Percentiles rank a stretch among this genome's conserved stretches.
These are phyloP conservation scores for Apiotrichum montevideense DNA, from an alignment of 1,284 basidiomycete genomes.

Conservation along the genomic window DNA sequence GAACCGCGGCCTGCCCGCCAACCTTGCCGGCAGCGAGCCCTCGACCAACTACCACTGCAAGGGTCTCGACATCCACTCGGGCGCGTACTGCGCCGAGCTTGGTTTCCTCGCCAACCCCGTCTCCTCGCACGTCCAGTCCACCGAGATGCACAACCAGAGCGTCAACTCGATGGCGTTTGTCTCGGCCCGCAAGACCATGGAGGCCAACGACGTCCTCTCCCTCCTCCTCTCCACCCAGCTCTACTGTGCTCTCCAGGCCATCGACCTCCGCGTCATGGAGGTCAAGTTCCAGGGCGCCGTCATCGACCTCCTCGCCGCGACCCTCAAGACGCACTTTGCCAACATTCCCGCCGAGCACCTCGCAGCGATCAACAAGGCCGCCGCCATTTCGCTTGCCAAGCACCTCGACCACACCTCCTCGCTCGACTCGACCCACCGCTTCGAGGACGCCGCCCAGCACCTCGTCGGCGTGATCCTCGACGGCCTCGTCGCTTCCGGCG, in stretches of 20 bases:
- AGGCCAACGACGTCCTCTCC: slow-evolving; percentile 15
- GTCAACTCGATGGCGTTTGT: slow-evolving; percentile 19
- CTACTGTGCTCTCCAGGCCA: slow-evolving; percentile 16
- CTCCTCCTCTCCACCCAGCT: slow-evolving; percentile 19
- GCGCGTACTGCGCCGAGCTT: slow-evolving; percentile 20
- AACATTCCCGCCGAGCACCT: slow-evolving; percentile 5
- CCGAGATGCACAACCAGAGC: slow-evolving; percentile 22
- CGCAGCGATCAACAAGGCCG: slow-evolving; percentile 6
- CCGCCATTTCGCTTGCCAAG: slow-evolving; percentile 8
- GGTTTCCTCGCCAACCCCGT: slow-evolving; percentile 20
- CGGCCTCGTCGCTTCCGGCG: slow-evolving; percentile 4
- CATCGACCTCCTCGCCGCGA: slow-evolving; percentile 7
- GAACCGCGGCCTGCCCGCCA: slow-evolving; percentile 19
- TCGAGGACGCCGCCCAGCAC: slow-evolving; percentile 13
- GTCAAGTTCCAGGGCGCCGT: slow-evolving; percentile 12
- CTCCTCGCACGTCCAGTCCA: slow-evolving; percentile 15
- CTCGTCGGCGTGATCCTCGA: slow-evolving; percentile 15
- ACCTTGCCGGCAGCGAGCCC: slow-evolving; percentile 17
- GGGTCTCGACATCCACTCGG: slow-evolving; percentile 21
- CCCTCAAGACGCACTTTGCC: slow-evolving; percentile 12
- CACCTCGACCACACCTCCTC: slow-evolving; percentile 14
- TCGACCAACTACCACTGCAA: slow-evolving; percentile 23
- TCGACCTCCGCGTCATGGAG: slow-evolving; percentile 17
- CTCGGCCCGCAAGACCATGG: slow-evolving; percentile 15
- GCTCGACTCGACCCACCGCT: slow-evolving; percentile 13